These are phyloP conservation scores for Dactylellina cionopaga DNA, from an alignment of 2,329 filamentous ascomycete species.

Conservation along the genomic window DNA sequence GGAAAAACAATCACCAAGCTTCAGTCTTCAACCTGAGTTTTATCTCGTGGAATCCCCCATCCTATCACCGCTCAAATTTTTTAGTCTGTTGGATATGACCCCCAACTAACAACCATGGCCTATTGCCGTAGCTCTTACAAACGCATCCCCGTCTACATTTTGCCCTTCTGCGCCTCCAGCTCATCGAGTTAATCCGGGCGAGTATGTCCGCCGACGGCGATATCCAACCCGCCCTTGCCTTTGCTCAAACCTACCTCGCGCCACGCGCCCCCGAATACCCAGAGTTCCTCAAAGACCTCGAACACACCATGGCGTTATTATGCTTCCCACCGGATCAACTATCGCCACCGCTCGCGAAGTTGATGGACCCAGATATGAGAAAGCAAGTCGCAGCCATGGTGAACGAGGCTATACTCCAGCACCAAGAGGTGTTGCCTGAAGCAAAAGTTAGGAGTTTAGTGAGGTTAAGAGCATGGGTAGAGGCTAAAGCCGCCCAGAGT, in stretches of 20 bases:
- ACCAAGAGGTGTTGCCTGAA: slow-evolving; percentile 77
- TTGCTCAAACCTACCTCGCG: slow-evolving; percentile 86
- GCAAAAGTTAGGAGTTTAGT: slow-evolving; percentile 84
- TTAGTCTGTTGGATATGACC: neutral
- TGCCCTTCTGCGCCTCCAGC: slow-evolving; percentile 84
- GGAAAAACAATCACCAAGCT: slow-evolving; percentile 81
- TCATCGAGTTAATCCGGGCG: slow-evolving; percentile 89
- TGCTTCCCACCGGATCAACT: slow-evolving; percentile 86
- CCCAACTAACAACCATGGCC: slow-evolving; percentile 24
- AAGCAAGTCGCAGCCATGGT: slow-evolving; percentile 85
- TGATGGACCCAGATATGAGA: slow-evolving; percentile 82
- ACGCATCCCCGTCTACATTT: slow-evolving; percentile 85
- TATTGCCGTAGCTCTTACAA: slow-evolving; percentile 80
- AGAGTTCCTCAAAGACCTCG: slow-evolving; percentile 84
- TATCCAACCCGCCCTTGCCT: slow-evolving; percentile 81
- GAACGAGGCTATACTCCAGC: slow-evolving; percentile 84
- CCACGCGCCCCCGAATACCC: slow-evolving; percentile 84
- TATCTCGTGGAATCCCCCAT: slow-evolving; percentile 41
- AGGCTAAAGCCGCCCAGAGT: slow-evolving; percentile 67
- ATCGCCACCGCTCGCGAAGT: slow-evolving; percentile 76
- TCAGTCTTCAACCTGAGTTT: slow-evolving; percentile 86
- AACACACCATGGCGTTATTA: slow-evolving; percentile 90
- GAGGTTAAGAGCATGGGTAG: slow-evolving; percentile 84
- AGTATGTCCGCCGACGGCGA: slow-evolving; percentile 74
- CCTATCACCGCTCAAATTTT: slow-evolving; percentile 56